Evolutionary conservation across 2,329 filamentous ascomycete genomes (phyloP), one percentile per base, ranked within the genome.

Genomic region (Microthyrium microscopicum): DNA sequence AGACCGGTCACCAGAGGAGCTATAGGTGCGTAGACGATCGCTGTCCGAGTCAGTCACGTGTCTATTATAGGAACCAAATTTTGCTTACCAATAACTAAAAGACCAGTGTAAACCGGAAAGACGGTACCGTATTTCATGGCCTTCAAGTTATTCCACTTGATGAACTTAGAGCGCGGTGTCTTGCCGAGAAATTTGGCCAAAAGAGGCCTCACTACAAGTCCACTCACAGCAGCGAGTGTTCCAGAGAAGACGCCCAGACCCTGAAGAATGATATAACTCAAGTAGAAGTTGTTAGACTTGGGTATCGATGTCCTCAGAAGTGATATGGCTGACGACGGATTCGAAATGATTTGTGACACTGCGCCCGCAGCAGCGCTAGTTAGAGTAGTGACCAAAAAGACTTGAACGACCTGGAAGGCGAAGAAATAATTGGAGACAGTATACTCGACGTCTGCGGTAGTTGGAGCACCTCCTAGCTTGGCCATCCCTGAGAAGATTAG

Each of bases 1-100:
- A 65, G 64, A 24, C 57, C 57, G 2, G 64, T 46, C 5, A 63
- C 55, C 3, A 65, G 43, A 3, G 61, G 61, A 6, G 61, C 60
- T 34, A 65, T 62, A 42, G 56, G 58, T 4, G 60, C 55, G 41
- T 65, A 64, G 19, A 52, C 56, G 21, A 63, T 53, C 7, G 59
- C 58, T 41, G 17, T 13, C 8, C 7, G 20, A 13, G 20, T 35
- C 20, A 34, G 34, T 19, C 29, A 24, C 13, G 35, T 8, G 20
- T 13, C 2, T 24, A 16, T 9, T 16, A 4, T 22, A 21, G n/a
- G 4, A 29, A 24, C 5, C 8, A 20, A 18, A 4, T 24, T 7
- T 7, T 16, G 37, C 41, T 35, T 40, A 46, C 46, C 45, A 29
- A 57, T 56, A 25, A 55, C 47, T 11, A 52, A 40, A 39, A 64